A percentile compares a stretch with the other conserved stretches of the same genome.
Conservation (phyloP, 805 yeast genomes). For the Pichia thaimueangensis region DNA sequence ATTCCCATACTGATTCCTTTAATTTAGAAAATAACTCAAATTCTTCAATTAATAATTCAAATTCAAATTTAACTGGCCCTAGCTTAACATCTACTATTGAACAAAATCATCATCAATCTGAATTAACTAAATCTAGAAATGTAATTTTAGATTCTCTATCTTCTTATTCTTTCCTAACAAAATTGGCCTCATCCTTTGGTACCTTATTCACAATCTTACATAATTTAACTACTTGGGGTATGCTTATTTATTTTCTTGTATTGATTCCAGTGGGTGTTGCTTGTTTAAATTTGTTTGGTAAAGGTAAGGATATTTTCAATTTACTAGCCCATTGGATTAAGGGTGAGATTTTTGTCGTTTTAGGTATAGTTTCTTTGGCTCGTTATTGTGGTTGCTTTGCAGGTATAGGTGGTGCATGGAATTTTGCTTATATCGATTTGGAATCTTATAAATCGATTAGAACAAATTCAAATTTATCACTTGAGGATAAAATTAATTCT, state of each 20-base stretch:
- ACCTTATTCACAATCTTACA: slow-evolving; percentile 35
- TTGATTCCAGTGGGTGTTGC: slow-evolving; percentile 55
- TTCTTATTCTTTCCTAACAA: not conserved
- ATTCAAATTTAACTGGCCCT: not conserved
- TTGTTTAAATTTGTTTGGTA: slow-evolving; percentile 64
- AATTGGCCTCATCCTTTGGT: slow-evolving; percentile 16
- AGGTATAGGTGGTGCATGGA: slow-evolving; percentile 89
- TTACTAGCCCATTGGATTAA: slow-evolving; percentile 92
- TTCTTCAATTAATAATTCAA: not conserved
- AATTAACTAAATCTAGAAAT: slow-evolving; percentile 22
- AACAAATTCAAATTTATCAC: not conserved
- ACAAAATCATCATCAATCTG: not conserved
- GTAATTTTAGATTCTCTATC: slow-evolving; percentile 31
- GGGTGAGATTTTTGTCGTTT: slow-evolving; percentile 78
- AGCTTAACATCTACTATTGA: not conserved
- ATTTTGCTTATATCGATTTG: slow-evolving; percentile 32
- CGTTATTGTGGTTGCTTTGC: slow-evolving; percentile 81
- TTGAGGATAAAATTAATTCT: not conserved
- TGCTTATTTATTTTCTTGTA: slow-evolving; percentile 52
- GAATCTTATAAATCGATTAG: slow-evolving; percentile 5
- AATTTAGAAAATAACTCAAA: slow-evolving; percentile 17
- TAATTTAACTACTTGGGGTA: slow-evolving; percentile 52
- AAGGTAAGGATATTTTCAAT: slow-evolving; percentile 63
- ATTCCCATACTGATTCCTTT: slow-evolving; percentile 19
- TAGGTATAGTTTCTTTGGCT: slow-evolving; percentile 76